phyloP scores from a whole-genome alignment of 2,329 filamentous ascomycete species.

The Microdochium bolleyi region DNA sequence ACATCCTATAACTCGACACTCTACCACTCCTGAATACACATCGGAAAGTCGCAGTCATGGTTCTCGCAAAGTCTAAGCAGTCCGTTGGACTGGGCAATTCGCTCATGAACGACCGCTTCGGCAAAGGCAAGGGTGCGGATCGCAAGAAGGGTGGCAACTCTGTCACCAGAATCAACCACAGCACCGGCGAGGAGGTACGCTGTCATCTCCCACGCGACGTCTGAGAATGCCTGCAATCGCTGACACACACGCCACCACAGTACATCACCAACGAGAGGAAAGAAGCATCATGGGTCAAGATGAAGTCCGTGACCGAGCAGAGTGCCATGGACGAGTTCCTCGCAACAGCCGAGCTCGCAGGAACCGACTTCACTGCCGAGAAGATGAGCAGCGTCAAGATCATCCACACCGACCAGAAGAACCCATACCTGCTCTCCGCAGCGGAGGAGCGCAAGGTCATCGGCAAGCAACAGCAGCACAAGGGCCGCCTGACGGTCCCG shows the following conservation, averaged over 20 bases:
- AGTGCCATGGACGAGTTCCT: constrained; percentile 94
- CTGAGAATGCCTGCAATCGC: not conserved
- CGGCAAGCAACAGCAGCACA: constrained; percentile 78
- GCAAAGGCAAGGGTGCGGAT: constrained; percentile 80
- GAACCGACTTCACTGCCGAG: constrained; percentile 96
- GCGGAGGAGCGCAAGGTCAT: constrained; percentile 72
- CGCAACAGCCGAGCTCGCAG: constrained; percentile 90
- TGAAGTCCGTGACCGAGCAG: constrained; percentile 98
- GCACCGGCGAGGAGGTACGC: constrained; percentile 65
- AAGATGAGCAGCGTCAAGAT: constrained; percentile 99
- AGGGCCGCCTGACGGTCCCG: constrained; percentile 74
- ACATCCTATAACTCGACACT: not conserved
- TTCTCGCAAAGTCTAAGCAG: constrained; percentile 84
- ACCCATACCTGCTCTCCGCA: constrained; percentile 83
- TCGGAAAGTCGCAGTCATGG: constrained; percentile 32
- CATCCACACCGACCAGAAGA: constrained; percentile 92
- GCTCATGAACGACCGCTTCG: constrained; percentile 98
- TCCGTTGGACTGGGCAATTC: constrained; percentile 90
- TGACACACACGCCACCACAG: constrained; percentile 21
- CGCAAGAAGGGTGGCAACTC: constrained; percentile 59
- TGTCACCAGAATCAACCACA: constrained; percentile 63
- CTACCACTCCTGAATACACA: not conserved
- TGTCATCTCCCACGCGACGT: not conserved
- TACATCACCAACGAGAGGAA: constrained; percentile 88
- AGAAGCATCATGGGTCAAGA: constrained; percentile 96